Conservation (phyloP, 108 stramenopile genomes). For the Nitzschia sp. region DNA sequence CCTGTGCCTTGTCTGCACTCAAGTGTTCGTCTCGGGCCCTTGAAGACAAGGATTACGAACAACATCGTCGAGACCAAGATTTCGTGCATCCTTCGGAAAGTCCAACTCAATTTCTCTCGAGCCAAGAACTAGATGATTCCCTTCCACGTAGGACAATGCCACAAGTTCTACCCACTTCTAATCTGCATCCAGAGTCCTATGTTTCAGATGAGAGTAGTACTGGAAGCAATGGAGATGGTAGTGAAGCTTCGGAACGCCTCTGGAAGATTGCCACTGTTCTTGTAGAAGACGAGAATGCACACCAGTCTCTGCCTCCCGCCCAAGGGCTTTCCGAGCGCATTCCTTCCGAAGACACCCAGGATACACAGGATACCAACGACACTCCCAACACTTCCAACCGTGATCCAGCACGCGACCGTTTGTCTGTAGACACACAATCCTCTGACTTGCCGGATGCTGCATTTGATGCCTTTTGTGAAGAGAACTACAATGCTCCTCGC, state of each 20-base stretch:
- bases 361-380: slow-evolving; percentile 1
- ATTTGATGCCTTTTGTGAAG: slow-evolving; percentile 18
- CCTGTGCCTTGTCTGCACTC: slow-evolving; percentile 8
- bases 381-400: slow-evolving; percentile 21
- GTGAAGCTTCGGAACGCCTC: slow-evolving; percentile 7
- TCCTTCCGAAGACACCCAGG: neutral
- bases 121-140: neutral
- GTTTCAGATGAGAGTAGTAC: neutral
- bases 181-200: neutral
- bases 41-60: slow-evolving; percentile 3
- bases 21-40: slow-evolving; percentile 20
- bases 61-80: neutral
- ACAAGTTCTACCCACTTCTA: too few species aligned
- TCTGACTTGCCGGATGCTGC: neutral
- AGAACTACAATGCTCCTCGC: slow-evolving; percentile 12
- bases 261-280: slow-evolving; percentile 4
- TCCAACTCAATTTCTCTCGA: neutral
- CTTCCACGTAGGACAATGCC: too few species aligned
- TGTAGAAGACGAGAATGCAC: neutral
- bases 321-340: neutral
- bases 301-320: neutral
- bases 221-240: too few species aligned
- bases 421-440: too few species aligned
- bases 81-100: neutral
- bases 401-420: neutral